Base-by-base conservation (phyloP, 139 green algal genomes). In the Zygnema circumcarinatum region DNA sequence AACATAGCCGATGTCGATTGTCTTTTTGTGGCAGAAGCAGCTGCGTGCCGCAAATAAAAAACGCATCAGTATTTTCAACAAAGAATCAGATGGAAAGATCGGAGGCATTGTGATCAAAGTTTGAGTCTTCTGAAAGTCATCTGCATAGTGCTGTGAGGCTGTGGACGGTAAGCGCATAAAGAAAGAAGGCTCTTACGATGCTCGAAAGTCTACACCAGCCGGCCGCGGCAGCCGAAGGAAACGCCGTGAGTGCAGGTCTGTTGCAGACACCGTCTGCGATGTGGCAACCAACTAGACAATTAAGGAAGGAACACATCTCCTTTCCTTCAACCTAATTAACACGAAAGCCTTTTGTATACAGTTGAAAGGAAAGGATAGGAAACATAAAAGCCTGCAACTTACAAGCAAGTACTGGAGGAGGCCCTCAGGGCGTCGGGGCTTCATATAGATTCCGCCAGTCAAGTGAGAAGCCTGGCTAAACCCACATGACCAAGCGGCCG, bases 1-100 rank as follows among this genome's bases (percentile, higher is more conserved):
- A 33, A 97, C 95, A 76, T 91, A 96, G 21, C 94, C 95, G 7
- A 94, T 73, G 86, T 96, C 94, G 47, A 97, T 93, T 0, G 93
- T 42, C 1, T 82, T 85, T 87, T 94, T 87, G 36, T 87, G 85
- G 79, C 85, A 90, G 76, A 90, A 90, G 38, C 85, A 90, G 16
- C 79, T 85, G 41, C 41, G 22, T n/a, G 3, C 76, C 52, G 2
- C 76, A 52, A 22, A 83, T 36, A 75, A 22, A 83, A 21, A 2
- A 69, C 16, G 36, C 16, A 53, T 39, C 11, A 78, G 11, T 39
- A 40, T 3, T 78, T 39, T 39, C 16, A 78, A 16, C 16, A 41
- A 42, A 78, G 69, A 42, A 78, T 3, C 7, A 41, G 69, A 40
- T 78, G 69, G 35, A 53, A 78, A 40, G 36, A 42, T 35, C 29